phyloP scores from a whole-genome alignment of 108 stramenopile species.

The Conticribra weissflogii region DNA sequence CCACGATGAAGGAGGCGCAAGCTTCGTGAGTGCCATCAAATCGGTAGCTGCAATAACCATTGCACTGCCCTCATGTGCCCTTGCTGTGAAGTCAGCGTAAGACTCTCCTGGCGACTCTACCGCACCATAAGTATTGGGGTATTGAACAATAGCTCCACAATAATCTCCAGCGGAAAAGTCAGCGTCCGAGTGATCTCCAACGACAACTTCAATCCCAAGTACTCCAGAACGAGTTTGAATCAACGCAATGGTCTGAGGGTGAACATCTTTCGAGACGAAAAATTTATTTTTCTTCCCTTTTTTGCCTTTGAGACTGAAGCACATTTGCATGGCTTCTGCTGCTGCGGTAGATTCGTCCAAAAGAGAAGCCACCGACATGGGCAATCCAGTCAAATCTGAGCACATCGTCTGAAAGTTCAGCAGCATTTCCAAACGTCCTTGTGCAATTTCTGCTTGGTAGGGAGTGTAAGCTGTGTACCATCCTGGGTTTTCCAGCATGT shows the following conservation, averaged over 20 bases:
- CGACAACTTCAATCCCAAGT: constrained; percentile 90
- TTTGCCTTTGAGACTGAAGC: constrained; percentile 86
- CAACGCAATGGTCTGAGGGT: constrained; percentile 96
- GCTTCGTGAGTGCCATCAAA: constrained; percentile 91
- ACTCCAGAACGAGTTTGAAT: constrained; percentile 92
- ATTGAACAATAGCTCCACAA: constrained; percentile 97
- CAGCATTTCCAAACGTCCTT: constrained; percentile 98
- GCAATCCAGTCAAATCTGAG: constrained; percentile 97
- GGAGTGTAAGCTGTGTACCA: constrained; percentile 99
- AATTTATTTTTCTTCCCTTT: constrained; percentile 91
- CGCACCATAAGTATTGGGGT: constrained; percentile 97
- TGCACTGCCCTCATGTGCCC: constrained; percentile 78
- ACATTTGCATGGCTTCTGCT: constrained; percentile 99
- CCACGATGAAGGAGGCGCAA: constrained; percentile 91
- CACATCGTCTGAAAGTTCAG: constrained; percentile 99
- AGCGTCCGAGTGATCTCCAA: constrained; percentile 78
- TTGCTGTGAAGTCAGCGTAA: constrained; percentile 75
- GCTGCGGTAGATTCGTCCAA: constrained; percentile 97
- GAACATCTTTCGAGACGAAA: constrained; percentile 92
- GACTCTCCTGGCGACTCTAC: constrained; percentile 84
- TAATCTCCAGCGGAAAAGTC: constrained; percentile 82
- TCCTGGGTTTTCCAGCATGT: constrained; percentile 99
- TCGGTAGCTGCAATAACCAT: constrained; percentile 97
- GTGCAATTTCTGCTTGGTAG: constrained; percentile 99
- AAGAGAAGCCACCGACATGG: constrained; percentile 94